These are phyloP conservation scores for Mycena sp. DNA, from an alignment of 1,284 basidiomycete genomes.

Conservation along the genomic window DNA sequence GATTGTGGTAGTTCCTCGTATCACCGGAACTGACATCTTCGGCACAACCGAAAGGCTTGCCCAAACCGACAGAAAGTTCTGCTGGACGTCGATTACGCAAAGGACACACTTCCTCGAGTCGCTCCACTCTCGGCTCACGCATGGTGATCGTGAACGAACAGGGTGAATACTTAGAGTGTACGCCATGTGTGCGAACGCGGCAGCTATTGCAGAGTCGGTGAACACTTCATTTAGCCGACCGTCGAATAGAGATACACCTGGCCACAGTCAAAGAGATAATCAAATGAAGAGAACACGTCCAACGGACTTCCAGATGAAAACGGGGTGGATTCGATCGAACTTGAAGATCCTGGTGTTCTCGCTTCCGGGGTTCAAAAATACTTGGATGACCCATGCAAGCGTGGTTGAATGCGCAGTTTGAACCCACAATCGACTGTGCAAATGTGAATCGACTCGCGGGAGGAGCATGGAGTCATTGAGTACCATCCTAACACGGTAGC, in stretches of 20 bases:
- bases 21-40: too few relatives aligned
- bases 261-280: background rate
- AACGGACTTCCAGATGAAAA: constrained; percentile 1
- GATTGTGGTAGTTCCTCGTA: too few relatives aligned
- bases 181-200: background rate
- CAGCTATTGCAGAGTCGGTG: too few relatives aligned
- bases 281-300: constrained; percentile 5
- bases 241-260: too few relatives aligned
- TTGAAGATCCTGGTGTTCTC: constrained; percentile 8
- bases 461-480: background rate
- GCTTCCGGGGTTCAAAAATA: constrained; percentile 14
- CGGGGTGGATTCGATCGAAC: constrained; percentile 5
- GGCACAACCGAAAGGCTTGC: background rate
- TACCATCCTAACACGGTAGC: constrained; percentile 1
- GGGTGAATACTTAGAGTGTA: too few relatives aligned
- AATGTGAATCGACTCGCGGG: background rate
- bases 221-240: too few relatives aligned
- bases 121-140: constrained; percentile 16
- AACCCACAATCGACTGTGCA: constrained; percentile 21
- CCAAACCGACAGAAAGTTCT: background rate
- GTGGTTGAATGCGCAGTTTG: constrained; percentile 1
- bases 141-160: background rate
- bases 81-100: background rate
- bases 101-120: constrained; percentile 13
- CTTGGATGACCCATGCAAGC: background rate